Evolutionary conservation across 163 green algal genomes (phyloP).

Genomic region (Volvox carteri): DNA sequence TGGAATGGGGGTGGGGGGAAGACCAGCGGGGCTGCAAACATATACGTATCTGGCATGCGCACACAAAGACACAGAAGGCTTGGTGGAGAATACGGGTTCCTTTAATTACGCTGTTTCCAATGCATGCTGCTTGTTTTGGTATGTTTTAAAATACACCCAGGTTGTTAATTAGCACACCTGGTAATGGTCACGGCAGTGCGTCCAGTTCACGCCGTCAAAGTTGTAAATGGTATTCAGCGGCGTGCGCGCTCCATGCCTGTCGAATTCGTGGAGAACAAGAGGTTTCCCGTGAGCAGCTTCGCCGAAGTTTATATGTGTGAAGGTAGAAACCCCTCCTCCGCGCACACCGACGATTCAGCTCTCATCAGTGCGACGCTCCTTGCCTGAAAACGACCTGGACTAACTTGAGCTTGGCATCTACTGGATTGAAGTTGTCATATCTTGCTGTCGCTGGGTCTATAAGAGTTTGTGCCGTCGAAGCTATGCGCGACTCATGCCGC

Average conservation of each 20-base stretch:
- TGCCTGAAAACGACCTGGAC: conserved; percentile 53
- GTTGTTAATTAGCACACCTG: conserved; percentile 27
- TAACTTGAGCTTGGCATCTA: background rate
- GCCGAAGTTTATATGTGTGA: no score
- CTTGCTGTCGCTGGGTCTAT: background rate
- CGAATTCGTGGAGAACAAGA: background rate
- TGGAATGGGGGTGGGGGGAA: no score
- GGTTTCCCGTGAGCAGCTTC: background rate
- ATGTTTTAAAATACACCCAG: no score
- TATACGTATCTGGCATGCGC: no score
- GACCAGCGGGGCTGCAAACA: no score
- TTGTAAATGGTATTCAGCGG: conserved; percentile 38
- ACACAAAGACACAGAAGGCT: no score
- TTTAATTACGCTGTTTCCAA: no score
- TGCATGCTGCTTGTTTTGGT: no score
- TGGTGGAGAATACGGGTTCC: no score
- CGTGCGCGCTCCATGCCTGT: conserved; percentile 47
- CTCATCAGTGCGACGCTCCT: background rate
- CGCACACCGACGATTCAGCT: background rate
- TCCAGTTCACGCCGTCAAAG: conserved; percentile 24
- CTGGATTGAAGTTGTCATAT: conserved; percentile 18
- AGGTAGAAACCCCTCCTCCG: no score
- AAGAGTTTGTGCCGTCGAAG: conserved; percentile 17
- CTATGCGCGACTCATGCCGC: background rate
- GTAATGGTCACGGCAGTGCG: conserved; percentile 46